A percentile compares a stretch with the other conserved stretches of the same genome.
These are phyloP conservation scores for Phytophthora pisi DNA, from an alignment of 352 stramenopile species.

Conservation along the genomic window DNA sequence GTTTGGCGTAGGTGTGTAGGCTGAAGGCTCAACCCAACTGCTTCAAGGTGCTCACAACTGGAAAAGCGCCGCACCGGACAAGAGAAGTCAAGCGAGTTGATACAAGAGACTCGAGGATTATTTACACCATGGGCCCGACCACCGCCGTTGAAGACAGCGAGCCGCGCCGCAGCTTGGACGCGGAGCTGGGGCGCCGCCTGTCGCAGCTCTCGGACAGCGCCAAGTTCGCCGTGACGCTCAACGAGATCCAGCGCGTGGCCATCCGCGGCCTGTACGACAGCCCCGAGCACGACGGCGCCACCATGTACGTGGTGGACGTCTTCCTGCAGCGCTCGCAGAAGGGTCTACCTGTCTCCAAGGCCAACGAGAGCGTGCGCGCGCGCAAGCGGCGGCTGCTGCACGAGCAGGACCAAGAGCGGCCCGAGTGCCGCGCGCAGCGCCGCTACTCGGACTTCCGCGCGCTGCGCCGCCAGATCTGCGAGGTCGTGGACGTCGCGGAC, in stretches of 20 bases:
- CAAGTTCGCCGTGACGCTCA: constrained; percentile 57
- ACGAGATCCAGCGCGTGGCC: constrained; percentile 63
- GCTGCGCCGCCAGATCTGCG: constrained; percentile 43
- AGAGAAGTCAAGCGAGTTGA: too few relatives aligned
- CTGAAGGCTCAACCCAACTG: not conserved
- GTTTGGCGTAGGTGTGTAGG: not conserved
- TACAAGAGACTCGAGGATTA: not conserved
- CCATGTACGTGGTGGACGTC: constrained; percentile 62
- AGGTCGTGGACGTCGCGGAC: constrained; percentile 26
- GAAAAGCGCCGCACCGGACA: constrained; percentile 9
- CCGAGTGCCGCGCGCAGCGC: constrained; percentile 47
- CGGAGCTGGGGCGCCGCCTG: constrained; percentile 33
- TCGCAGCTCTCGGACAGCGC: constrained; percentile 57
- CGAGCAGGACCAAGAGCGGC: constrained; percentile 23
- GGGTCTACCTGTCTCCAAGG: constrained; percentile 43
- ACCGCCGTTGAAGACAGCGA: constrained; percentile 5
- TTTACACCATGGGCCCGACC: not conserved
- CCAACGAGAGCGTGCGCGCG: constrained; percentile 23
- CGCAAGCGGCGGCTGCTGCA: constrained; percentile 28
- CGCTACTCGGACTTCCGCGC: constrained; percentile 63
- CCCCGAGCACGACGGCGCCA: constrained; percentile 41
- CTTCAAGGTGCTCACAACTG: constrained; percentile 12
- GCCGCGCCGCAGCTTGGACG: constrained; percentile 18
- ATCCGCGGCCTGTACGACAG: constrained; percentile 46
- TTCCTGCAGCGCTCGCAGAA: constrained; percentile 48